A percentile compares a stretch with the other conserved stretches of the same genome.
These are phyloP conservation scores for Phytopythium cucurbitacearum DNA, from an alignment of 352 stramenopile genomes.

Conservation along the genomic window DNA sequence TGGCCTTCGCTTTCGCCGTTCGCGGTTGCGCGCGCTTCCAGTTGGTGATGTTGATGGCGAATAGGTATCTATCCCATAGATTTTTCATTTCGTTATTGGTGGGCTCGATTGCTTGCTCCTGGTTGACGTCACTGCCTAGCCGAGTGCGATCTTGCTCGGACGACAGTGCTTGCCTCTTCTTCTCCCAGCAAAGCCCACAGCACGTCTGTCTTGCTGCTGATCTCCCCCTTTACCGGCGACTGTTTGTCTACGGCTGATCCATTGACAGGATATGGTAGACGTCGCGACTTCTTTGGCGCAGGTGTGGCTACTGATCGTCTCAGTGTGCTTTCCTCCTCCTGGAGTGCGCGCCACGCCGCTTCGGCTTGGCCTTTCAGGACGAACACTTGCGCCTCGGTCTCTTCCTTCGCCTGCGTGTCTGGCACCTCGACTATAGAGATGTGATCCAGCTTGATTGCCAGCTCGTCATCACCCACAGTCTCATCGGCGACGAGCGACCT, in stretches of 20 bases:
- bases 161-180: constrained; percentile 20
- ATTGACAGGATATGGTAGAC: constrained; percentile 6
- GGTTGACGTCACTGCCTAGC: constrained; percentile 5
- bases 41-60: constrained; percentile 50
- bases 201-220: constrained; percentile 34
- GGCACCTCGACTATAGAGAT: constrained; percentile 1
- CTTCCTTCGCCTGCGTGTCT: neutral
- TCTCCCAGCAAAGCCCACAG: constrained; percentile 23
- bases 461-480: neutral
- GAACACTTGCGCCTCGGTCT: neutral
- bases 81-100: constrained; percentile 2
- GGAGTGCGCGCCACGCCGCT: constrained; percentile 41
- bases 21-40: constrained; percentile 30
- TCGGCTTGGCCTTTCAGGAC: constrained; percentile 16
- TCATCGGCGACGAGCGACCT: neutral
- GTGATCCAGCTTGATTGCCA: constrained; percentile 1
- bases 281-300: constrained; percentile 4
- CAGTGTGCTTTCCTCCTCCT: constrained; percentile 46
- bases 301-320: constrained; percentile 8
- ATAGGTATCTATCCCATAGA: neutral
- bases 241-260: neutral
- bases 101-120: neutral
- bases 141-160: constrained; percentile 19
- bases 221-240: constrained; percentile 11
- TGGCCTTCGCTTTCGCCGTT: constrained; percentile 60